Evolutionary conservation across 768 basidiomycete genomes (phyloP).

Genomic region (Lentinus brumalis): DNA sequence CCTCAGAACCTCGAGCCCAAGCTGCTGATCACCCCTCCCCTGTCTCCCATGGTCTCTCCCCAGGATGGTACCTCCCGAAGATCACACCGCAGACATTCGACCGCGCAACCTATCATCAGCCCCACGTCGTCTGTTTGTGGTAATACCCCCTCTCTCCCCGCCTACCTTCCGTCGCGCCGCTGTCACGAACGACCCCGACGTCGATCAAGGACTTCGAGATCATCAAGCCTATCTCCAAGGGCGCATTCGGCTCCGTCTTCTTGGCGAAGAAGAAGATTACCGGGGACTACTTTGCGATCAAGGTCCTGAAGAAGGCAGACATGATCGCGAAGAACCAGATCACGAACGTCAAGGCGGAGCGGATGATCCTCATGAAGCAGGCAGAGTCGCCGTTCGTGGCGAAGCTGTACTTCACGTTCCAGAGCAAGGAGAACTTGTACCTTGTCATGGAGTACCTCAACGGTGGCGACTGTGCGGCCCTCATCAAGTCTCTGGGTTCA

Average conservation of each 20-base stretch:
- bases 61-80: constrained; percentile 56
- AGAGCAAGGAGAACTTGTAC: constrained; percentile 98
- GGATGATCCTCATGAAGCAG: constrained; percentile 99
- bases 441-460: constrained; percentile 99
- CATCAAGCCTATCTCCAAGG: constrained; percentile 99
- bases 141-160: constrained; percentile 80
- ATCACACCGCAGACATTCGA: constrained; percentile 56
- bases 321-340: constrained; percentile 99
- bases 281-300: constrained; percentile 99
- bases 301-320: constrained; percentile 99
- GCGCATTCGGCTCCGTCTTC: constrained; percentile 98
- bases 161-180: constrained; percentile 73
- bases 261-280: constrained; percentile 97
- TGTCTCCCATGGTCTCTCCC: constrained; percentile 61
- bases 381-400: constrained; percentile 98
- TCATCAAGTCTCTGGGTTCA: constrained; percentile 93
- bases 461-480: constrained; percentile 95
- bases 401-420: constrained; percentile 98
- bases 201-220: constrained; percentile 99
- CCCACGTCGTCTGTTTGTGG: constrained; percentile 44
- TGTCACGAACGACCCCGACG: constrained; percentile 78
- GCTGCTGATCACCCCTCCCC: constrained; percentile 71
- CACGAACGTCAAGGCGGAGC: constrained; percentile 98
- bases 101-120: constrained; percentile 55
- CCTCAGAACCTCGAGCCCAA: constrained; percentile 66